Evolutionary conservation across 2,329 filamentous ascomycete genomes (phyloP), one percentile per base, ranked within the genome.

Genomic region (Monilinia aucupariae): DNA sequence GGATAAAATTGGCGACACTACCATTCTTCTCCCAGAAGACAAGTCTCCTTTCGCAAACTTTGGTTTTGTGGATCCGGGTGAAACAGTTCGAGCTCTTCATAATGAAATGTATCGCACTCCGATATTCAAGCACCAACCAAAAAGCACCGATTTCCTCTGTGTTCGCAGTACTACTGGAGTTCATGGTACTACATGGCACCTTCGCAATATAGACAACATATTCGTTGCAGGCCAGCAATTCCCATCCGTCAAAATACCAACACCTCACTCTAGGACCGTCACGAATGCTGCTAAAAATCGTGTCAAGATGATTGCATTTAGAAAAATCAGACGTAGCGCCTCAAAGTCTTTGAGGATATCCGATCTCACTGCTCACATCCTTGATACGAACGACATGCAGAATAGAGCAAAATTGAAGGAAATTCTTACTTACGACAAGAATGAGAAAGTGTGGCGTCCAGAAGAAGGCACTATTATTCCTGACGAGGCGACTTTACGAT

Each of bases 391-490:
- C 25, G 93, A 97, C 73, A 92, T 94, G 62, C 93, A 97, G 73
- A 97, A 97, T 70, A 85, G 94, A 41, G 92, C 96, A 72, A 97
- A 97, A 76, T 87, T 99, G 77, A 94, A 97, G 72, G 94, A 99
- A 71, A 97, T 99, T 74, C 86, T 99, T 69, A 83, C 86, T 55
- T 97, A 97, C 73, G 89, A 94, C 71, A 92, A 96, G 72, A 89
- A 92, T 22, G 84, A 87, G 60, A 92, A 92, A 71, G 79, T 82
- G 68, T 99, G 94, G 94, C 85, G 88, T 34, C 83, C 96, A 66
- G 85, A 84, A 58, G 79, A 85, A 10, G 85, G 85, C 27, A 90
- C 97, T 68, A 80, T 84, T 0, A 80, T 94, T 27, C 90, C 92
- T 15, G 91, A 96, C 64, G 89, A 93, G 72, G 84, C 89, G 30